These are phyloP conservation scores for Yarrowia sp. DNA, from an alignment of 805 yeast species.

Conservation along the genomic window DNA sequence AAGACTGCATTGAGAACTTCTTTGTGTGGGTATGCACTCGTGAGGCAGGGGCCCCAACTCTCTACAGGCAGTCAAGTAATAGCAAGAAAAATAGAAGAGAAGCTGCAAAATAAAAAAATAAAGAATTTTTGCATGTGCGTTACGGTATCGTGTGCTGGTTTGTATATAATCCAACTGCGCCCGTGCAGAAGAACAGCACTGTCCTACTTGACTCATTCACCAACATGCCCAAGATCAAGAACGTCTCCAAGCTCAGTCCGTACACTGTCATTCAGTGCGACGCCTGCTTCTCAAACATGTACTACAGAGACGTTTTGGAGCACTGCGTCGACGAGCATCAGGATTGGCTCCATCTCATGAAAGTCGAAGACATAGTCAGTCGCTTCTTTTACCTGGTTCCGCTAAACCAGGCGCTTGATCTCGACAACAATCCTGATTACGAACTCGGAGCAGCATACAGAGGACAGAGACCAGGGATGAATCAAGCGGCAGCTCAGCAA, in stretches of 20 bases:
- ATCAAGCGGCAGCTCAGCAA: neutral
- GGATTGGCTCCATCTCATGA: neutral
- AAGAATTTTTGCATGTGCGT: neutral
- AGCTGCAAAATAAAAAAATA: neutral
- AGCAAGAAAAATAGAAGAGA: neutral
- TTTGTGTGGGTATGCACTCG: neutral
- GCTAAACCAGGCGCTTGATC: neutral
- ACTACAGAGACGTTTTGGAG: slow-evolving; percentile 4
- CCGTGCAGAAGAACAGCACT: no score
- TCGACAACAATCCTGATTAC: slow-evolving; percentile 6
- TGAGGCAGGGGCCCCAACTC: slow-evolving; percentile 7
- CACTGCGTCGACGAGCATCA: slow-evolving; percentile 10
- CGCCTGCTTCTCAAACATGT: neutral
- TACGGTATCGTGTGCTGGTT: no score
- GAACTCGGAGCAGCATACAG: slow-evolving; percentile 8
- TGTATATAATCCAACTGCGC: neutral
- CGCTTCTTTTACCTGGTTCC: neutral
- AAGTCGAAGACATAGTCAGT: neutral
- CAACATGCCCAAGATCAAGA: slow-evolving; percentile 11
- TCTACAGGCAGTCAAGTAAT: no score
- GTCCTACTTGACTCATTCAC: no score
- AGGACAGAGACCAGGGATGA: no score
- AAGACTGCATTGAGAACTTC: neutral
- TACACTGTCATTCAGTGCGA: slow-evolving; percentile 2
- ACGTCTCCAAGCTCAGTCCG: neutral